phyloP scores from a whole-genome alignment of 2,329 filamentous ascomycete genomes.

The Pseudocercospora crystallina region DNA sequence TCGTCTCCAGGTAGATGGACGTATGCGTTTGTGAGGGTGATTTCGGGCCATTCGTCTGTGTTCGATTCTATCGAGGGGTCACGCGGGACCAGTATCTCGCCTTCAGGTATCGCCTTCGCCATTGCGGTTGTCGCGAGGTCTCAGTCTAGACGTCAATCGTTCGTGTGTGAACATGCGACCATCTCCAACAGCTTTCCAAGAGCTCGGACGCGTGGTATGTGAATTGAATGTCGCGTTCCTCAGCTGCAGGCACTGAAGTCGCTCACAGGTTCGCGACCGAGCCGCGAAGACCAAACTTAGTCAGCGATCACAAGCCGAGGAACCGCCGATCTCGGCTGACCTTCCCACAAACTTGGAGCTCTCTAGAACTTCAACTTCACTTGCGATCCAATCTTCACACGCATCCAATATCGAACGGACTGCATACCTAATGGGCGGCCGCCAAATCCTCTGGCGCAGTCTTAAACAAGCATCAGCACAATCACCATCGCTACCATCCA shows the following conservation, averaged over 20 bases:
- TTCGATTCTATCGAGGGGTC: constrained; percentile 42
- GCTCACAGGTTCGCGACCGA: too few species aligned
- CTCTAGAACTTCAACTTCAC: too few species aligned
- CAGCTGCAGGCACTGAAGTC: too few species aligned
- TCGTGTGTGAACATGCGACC: constrained; percentile 8
- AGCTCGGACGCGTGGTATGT: too few species aligned
- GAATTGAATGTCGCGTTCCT: too few species aligned
- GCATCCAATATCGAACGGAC: too few species aligned
- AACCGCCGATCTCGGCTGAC: too few species aligned
- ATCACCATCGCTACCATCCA: constrained; percentile 5
- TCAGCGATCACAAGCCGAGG: too few species aligned
- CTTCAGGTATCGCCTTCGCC: constrained; percentile 29
- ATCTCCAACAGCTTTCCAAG: background rate
- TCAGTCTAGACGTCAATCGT: constrained; percentile 1
- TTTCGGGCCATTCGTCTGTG: constrained; percentile 58
- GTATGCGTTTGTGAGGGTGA: constrained; percentile 60
- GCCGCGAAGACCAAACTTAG: too few species aligned
- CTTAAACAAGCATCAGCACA: constrained; percentile 12
- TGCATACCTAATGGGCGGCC: constrained; percentile 21
- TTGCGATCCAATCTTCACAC: too few species aligned
- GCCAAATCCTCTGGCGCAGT: constrained; percentile 26
- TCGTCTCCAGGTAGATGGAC: constrained; percentile 40
- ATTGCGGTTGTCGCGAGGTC: constrained; percentile 27
- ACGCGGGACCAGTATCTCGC: constrained; percentile 42
- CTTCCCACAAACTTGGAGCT: too few species aligned